Percentiles rank a stretch among this genome's conserved stretches.
phyloP scores from a whole-genome alignment of 73 alveolate species.

The Tetrahymena malaccensis region DNA sequence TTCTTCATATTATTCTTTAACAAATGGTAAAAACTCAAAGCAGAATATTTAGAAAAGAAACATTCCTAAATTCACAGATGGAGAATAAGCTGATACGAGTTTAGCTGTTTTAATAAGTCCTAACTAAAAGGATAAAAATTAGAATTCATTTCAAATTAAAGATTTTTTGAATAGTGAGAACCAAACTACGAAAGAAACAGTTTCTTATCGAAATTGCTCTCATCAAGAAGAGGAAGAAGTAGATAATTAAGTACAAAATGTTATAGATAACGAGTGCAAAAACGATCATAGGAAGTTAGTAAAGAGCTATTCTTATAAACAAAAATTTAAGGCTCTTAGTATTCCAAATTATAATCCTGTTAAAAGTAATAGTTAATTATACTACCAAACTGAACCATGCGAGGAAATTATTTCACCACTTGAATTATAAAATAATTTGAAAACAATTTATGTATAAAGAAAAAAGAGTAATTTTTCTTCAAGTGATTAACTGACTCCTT shows the following conservation, averaged over 20 bases:
- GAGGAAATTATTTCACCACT: background rate
- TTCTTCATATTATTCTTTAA: background rate
- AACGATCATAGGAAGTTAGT: too few species aligned
- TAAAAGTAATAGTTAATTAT: background rate
- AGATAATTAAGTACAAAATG: background rate
- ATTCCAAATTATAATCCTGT: background rate
- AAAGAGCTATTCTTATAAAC: background rate
- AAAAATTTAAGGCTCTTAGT: background rate
- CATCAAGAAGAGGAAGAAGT: background rate
- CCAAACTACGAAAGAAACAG: background rate
- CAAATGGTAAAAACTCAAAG: background rate
- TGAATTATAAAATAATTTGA: background rate
- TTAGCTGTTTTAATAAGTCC: background rate
- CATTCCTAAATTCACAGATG: background rate
- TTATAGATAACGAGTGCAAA: too few species aligned
- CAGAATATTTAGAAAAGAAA: too few species aligned
- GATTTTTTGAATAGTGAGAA: background rate
- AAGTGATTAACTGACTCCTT: background rate
- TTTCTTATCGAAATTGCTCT: background rate
- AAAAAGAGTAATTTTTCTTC: background rate
- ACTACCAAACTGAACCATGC: background rate
- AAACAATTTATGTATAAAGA: background rate
- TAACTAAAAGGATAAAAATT: background rate
- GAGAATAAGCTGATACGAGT: background rate
- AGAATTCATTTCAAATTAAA: too few species aligned